Conservation (phyloP, 257 asterid genomes). For the Capsicum baccatum region DNA sequence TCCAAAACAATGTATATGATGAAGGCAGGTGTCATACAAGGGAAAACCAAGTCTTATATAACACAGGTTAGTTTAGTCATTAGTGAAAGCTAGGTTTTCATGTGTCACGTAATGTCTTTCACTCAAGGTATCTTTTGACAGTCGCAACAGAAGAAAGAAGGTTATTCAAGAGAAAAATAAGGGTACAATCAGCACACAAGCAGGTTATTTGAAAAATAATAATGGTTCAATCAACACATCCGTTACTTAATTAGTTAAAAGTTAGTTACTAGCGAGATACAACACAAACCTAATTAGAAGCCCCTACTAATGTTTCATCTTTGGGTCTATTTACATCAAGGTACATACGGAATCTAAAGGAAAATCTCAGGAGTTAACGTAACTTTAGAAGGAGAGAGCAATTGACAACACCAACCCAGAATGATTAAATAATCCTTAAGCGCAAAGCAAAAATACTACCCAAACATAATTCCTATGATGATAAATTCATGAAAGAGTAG, state of each 20-base stretch:
- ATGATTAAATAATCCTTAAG: neutral
- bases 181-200: neutral
- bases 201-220: conserved; percentile 6
- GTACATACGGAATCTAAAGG: neutral
- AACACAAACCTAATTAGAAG: neutral
- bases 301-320: neutral
- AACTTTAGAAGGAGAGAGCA: neutral
- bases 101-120: neutral
- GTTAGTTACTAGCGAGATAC: no score
- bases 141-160: neutral
- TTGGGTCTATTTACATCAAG: neutral
- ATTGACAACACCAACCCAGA: conserved; percentile 13
- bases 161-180: neutral
- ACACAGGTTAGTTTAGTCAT: neutral
- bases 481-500: neutral
- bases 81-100: neutral
- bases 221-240: no score
- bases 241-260: no score
- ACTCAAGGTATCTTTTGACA: neutral
- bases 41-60: conserved; percentile 12
- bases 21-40: neutral
- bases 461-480: neutral
- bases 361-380: neutral
- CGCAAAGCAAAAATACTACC: neutral
- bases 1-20: neutral